Percentiles rank a stretch among this genome's conserved stretches.
Evolutionary conservation across 2,329 filamentous ascomycete genomes (phyloP).

Genomic region (Colletotrichum cordylinicola): DNA sequence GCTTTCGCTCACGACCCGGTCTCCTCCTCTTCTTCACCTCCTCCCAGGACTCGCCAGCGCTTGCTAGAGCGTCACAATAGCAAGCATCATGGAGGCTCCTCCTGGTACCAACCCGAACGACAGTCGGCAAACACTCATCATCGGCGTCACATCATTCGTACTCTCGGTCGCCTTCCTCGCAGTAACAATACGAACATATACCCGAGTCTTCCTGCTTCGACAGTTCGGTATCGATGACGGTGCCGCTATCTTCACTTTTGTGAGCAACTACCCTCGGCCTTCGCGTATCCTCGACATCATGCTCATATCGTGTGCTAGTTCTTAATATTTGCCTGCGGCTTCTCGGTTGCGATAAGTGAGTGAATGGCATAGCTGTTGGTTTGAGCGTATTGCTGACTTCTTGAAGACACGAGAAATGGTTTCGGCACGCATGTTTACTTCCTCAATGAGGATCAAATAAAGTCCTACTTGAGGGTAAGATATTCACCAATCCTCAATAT

Average conservation of each 20-base stretch:
- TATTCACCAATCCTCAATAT: too few relatives aligned
- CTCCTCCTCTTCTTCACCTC: neutral
- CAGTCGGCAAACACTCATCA: neutral
- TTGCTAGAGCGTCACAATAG: neutral
- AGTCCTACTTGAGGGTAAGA: slow-evolving; percentile 11
- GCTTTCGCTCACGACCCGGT: neutral
- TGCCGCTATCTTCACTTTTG: slow-evolving; percentile 28
- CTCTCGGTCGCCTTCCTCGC: slow-evolving; percentile 9
- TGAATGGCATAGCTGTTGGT: neutral
- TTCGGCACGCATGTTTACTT: slow-evolving; percentile 23
- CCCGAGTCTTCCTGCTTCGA: slow-evolving; percentile 27
- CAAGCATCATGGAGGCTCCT: slow-evolving; percentile 13
- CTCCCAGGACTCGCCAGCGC: neutral
- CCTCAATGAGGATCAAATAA: neutral
- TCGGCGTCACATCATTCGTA: neutral
- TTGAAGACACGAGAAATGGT: slow-evolving; percentile 14
- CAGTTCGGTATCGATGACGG: slow-evolving; percentile 32
- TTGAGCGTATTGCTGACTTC: neutral
- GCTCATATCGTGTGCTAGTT: neutral
- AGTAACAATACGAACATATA: slow-evolving; percentile 24
- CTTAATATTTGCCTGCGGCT: slow-evolving; percentile 2
- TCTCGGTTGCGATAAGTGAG: slow-evolving; percentile 14
- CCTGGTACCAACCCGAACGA: slow-evolving; percentile 3
- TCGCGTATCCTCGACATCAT: neutral
- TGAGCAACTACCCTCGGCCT: slow-evolving; percentile 11